Conservation (phyloP, 2,329 filamentous ascomycete species). For the Colletotrichum tofieldiae region DNA sequence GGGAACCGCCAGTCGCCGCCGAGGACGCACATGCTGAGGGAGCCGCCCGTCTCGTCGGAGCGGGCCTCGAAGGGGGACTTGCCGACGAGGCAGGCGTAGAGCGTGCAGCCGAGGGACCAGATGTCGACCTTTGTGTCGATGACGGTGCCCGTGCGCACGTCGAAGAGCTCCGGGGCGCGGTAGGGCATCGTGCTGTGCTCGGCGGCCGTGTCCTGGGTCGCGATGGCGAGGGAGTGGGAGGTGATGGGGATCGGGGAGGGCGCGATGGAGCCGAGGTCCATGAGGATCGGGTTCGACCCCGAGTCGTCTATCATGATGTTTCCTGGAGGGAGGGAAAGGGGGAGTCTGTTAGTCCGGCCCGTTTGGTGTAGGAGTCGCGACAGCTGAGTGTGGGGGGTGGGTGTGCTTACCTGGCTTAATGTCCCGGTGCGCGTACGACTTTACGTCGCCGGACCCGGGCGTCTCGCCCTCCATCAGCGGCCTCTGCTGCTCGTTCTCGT, state of each 20-base stretch:
- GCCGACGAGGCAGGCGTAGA: constrained; percentile 96
- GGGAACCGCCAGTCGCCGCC: constrained; percentile 98
- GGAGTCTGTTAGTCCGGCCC: constrained; percentile 14
- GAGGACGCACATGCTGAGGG: constrained; percentile 90
- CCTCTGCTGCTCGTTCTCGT: constrained; percentile 83
- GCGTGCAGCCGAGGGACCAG: constrained; percentile 97
- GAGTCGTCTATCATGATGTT: constrained; percentile 99
- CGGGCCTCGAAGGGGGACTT: constrained; percentile 98
- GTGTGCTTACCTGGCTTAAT: constrained; percentile 87
- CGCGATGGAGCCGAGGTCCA: constrained; percentile 95
- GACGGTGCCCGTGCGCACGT: constrained; percentile 92
- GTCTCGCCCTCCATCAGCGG: constrained; percentile 88
- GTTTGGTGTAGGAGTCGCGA: neutral
- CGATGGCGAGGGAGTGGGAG: constrained; percentile 89
- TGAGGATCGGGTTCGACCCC: constrained; percentile 90
- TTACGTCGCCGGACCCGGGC: constrained; percentile 76
- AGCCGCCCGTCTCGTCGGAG: constrained; percentile 95
- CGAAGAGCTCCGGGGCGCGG: constrained; percentile 96
- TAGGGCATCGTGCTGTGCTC: constrained; percentile 99
- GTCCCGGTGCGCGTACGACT: constrained; percentile 94
- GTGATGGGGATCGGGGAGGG: constrained; percentile 91
- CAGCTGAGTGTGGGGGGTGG: no score
- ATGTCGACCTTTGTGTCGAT: constrained; percentile 98
- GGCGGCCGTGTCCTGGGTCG: constrained; percentile 93
- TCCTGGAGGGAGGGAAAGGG: constrained; percentile 58